Evolutionary conservation across 2,329 filamentous ascomycete genomes (phyloP).

Genomic region (Stachybotrys chartarum): DNA sequence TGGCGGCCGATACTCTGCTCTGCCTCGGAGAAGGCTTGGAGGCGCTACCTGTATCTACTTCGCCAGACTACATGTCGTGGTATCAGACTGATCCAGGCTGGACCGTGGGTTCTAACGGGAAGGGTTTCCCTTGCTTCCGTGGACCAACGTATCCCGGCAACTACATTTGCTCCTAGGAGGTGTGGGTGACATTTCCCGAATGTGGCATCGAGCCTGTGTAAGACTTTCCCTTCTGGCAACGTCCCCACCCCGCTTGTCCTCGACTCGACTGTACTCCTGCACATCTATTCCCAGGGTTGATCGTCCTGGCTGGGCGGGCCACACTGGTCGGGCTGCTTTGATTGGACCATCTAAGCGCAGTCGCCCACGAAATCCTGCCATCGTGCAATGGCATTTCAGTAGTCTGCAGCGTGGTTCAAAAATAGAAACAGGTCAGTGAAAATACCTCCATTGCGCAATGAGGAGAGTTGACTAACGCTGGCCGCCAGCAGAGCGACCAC

Average conservation of each 20-base stretch:
- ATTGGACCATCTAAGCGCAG: conserved; percentile 45
- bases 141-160: neutral
- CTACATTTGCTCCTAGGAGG: neutral
- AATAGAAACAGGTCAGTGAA: conserved; percentile 25
- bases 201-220: conserved; percentile 19
- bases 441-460: conserved; percentile 11
- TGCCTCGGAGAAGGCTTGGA: too few relatives aligned
- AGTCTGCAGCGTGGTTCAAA: conserved; percentile 23
- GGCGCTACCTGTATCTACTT: too few relatives aligned
- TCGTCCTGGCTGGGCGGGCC: conserved; percentile 12
- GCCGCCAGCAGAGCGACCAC: conserved; percentile 36
- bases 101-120: too few relatives aligned
- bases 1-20: too few relatives aligned
- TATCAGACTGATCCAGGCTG: too few relatives aligned
- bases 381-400: conserved; percentile 17
- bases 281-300: conserved; percentile 22
- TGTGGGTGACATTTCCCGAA: neutral
- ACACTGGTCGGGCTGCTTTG: conserved; percentile 20
- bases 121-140: too few relatives aligned
- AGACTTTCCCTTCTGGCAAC: conserved; percentile 19
- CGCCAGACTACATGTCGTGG: too few relatives aligned
- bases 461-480: conserved; percentile 19
- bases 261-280: conserved; percentile 14
- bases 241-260: conserved; percentile 8
- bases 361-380: conserved; percentile 11